Evolutionary conservation across 805 yeast genomes (phyloP).

Genomic region (Candida pseudofarinosa): DNA sequence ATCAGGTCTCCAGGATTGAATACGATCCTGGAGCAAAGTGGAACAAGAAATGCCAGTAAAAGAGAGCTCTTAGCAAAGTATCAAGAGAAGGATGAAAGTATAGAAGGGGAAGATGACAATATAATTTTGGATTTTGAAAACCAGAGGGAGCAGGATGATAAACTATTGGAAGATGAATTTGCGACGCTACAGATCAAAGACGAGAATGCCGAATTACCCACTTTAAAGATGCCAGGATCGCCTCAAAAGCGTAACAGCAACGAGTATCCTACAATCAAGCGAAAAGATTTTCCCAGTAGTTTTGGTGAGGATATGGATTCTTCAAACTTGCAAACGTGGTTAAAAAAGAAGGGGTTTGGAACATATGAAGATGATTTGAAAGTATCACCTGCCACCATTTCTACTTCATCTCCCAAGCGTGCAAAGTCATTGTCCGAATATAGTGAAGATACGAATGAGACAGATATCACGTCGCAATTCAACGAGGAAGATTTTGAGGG

Average conservation of each 20-base stretch:
- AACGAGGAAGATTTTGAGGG: conserved; percentile 37
- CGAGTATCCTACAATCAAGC: not conserved
- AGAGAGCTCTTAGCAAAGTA: conserved; percentile 19
- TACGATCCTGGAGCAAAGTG: conserved; percentile 4
- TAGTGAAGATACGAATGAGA: conserved; percentile 31
- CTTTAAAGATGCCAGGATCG: not conserved
- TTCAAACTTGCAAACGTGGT: not conserved
- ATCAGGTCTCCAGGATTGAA: conserved; percentile 3
- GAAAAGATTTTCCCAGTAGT: not conserved
- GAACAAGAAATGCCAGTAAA: conserved; percentile 9
- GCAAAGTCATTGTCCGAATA: conserved; percentile 30
- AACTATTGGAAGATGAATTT: conserved; percentile 21
- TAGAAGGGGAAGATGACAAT: conserved; percentile 17
- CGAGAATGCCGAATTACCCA: conserved; percentile 5
- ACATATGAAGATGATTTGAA: conserved; percentile 4
- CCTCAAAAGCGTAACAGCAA: not conserved
- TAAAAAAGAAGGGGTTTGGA: conserved; percentile 2
- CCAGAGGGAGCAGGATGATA: conserved; percentile 13
- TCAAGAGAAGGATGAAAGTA: conserved; percentile 10
- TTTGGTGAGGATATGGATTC: conserved; percentile 4
- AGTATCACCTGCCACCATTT: conserved; percentile 19
- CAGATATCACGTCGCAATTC: conserved; percentile 36
- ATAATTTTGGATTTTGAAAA: conserved; percentile 20
- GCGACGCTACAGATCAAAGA: conserved; percentile 17
- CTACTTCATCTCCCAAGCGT: conserved; percentile 21